A percentile compares a stretch with the other conserved stretches of the same genome.
Evolutionary conservation across 169 alveolate species (phyloP).

Genomic region (Plasmodium cynomolgi): DNA sequence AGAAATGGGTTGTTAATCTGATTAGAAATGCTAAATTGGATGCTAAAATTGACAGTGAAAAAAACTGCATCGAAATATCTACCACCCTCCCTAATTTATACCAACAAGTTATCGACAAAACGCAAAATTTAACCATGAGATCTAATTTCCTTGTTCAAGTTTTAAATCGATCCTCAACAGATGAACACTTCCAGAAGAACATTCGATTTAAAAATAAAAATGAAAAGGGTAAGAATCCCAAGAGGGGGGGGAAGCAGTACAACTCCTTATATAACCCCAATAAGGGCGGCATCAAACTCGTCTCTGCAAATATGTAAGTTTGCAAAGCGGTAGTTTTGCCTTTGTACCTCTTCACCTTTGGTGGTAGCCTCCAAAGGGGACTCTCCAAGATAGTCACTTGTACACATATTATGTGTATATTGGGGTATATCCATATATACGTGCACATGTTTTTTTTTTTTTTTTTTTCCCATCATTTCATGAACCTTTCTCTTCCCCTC

Average conservation of each 20-base stretch:
- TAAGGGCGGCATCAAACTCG: neutral
- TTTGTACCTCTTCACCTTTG: neutral
- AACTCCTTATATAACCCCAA: slow-evolving; percentile 6
- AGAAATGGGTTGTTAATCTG: slow-evolving; percentile 93
- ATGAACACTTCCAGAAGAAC: slow-evolving; percentile 65
- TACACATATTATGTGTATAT: neutral
- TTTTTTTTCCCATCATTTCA: neutral
- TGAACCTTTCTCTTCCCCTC: neutral
- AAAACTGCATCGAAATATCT: slow-evolving; percentile 92
- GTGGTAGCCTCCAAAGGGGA: neutral
- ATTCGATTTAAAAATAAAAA: slow-evolving; percentile 51
- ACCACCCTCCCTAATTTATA: slow-evolving; percentile 88
- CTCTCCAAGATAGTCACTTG: neutral
- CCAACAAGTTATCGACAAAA: slow-evolving; percentile 91
- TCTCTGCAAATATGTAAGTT: slow-evolving; percentile 11
- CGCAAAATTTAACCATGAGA: slow-evolving; percentile 87
- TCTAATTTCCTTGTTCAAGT: slow-evolving; percentile 88
- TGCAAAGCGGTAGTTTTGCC: neutral
- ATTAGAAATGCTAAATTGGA: slow-evolving; percentile 90
- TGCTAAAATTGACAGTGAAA: slow-evolving; percentile 93
- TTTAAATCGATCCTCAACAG: slow-evolving; percentile 76
- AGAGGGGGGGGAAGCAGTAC: slow-evolving; percentile 24
- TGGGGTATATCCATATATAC: neutral
- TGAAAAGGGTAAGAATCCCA: slow-evolving; percentile 35
- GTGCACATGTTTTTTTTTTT: neutral